A percentile compares a stretch with the other conserved stretches of the same genome.
Evolutionary conservation across 805 yeast species (phyloP).

Genomic region (Nadsonia fulvescens): DNA sequence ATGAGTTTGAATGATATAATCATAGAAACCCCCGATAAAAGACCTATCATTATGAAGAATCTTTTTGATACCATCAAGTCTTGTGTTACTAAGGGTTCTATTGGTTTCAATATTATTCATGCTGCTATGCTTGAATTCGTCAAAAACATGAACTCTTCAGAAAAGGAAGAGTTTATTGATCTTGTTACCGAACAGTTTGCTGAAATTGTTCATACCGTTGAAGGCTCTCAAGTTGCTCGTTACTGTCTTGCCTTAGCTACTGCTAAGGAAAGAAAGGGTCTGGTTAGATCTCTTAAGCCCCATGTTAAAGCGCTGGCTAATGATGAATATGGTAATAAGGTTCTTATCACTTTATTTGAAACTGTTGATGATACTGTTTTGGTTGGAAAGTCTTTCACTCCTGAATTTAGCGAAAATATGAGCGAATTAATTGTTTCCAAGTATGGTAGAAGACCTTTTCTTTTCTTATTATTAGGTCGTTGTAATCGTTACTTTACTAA

Average conservation of each 20-base stretch:
- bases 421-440: slow-evolving; percentile 46
- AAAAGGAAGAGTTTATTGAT: slow-evolving; percentile 67
- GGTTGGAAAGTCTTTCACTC: slow-evolving; percentile 50
- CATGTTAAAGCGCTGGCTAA: slow-evolving; percentile 62
- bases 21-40: slow-evolving; percentile 55
- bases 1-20: slow-evolving; percentile 48
- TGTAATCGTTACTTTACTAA: slow-evolving; percentile 76
- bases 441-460: slow-evolving; percentile 74
- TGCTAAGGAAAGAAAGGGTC: slow-evolving; percentile 80
- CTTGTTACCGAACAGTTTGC: slow-evolving; percentile 75
- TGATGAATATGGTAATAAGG: slow-evolving; percentile 76
- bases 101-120: slow-evolving; percentile 89
- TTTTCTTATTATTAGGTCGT: slow-evolving; percentile 61
- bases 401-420: slow-evolving; percentile 32
- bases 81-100: slow-evolving; percentile 85
- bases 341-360: slow-evolving; percentile 58
- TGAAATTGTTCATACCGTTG: slow-evolving; percentile 86
- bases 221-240: slow-evolving; percentile 85
- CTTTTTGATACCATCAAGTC: slow-evolving; percentile 71
- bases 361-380: slow-evolving; percentile 89
- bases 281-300: slow-evolving; percentile 52
- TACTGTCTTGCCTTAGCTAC: slow-evolving; percentile 60
- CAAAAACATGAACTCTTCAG: slow-evolving; percentile 38
- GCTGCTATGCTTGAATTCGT: slow-evolving; percentile 88
- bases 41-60: slow-evolving; percentile 55